Evolutionary conservation across 345 rosid species (phyloP).

Genomic region (Acer saccharum): DNA sequence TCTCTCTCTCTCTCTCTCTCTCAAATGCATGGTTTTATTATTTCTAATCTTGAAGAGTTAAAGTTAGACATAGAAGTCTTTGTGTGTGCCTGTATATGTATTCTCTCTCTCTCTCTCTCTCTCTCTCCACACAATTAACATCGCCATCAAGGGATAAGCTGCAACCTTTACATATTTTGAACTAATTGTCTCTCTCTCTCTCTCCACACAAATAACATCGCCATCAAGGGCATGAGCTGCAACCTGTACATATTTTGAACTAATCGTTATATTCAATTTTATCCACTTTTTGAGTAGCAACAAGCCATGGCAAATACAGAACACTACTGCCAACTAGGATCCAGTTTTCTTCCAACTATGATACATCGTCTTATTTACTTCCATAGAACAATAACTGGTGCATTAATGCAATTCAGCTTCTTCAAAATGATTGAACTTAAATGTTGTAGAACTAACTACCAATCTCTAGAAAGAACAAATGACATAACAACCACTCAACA

Average conservation of each 20-base stretch:
- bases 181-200: no score
- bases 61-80: no score
- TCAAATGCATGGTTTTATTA: no score
- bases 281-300: neutral
- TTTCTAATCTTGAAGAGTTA: no score
- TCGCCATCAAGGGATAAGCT: no score
- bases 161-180: no score
- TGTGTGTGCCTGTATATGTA: no score
- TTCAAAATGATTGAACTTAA: neutral
- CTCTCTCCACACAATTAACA: no score
- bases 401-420: neutral
- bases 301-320: no score
- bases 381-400: neutral
- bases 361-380: neutral
- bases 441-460: neutral
- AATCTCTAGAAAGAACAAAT: neutral
- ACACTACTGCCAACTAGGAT: no score
- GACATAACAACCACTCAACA: no score
- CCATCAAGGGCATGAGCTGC: neutral
- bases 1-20: neutral
- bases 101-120: no score
- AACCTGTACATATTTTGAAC: neutral
- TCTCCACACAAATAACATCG: neutral
- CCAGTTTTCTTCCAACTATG: neutral
- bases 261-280: neutral